Evolutionary conservation across 305 asterid species (phyloP), one percentile per base, ranked within the genome.

Genomic region (Ilex paraguariensis): DNA sequence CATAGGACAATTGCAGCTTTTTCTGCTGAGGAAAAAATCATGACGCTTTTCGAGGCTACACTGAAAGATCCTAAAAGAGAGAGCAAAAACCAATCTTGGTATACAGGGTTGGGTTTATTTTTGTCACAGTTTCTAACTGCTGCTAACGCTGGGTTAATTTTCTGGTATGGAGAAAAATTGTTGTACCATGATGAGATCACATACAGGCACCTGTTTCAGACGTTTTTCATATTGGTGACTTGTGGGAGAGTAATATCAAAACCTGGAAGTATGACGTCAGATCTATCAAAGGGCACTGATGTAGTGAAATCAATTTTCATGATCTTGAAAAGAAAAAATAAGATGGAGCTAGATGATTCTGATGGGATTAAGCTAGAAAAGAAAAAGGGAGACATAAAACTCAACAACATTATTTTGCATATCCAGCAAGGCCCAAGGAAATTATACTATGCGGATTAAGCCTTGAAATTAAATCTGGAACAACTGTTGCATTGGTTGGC

Each of bases 101-200:
- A 78, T 57, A 79, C 88, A 5, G 92, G 82, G 7, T 30, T 69
- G 6, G 86, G 83, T 13, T 65, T 85, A 31, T 70, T 69, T 61
- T 71, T 42, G 40, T 76, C 81, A n/a, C 92, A 76, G 45, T 82
- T 85, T 57, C 44, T 85, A 21, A 70, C 79, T 3, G 31, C 66
- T 12, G 61, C 68, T 4, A 66, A 79, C 14, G 65, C 77, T 14
- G 83, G 86, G 4, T 45, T 85, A 68, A 62, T 82, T 0, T 82
- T 82, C 65, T 85, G 85, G 85, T 85, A 82, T 21, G 88, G 92
- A 1, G 92, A 85, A 13, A 68, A 40, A 9, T 77, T 80, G n/a
- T 71, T 84, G 75, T 56, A 12, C 10, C 46, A 71, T 31, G 72
- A 73, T 42, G 53, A 69, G 51, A 44, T 85, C 7, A 67, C 31